Percentiles rank a stretch among this genome's conserved stretches.
These are phyloP conservation scores for Penicillium sp. DNA, from an alignment of 2,329 filamentous ascomycete genomes.

Conservation along the genomic window DNA sequence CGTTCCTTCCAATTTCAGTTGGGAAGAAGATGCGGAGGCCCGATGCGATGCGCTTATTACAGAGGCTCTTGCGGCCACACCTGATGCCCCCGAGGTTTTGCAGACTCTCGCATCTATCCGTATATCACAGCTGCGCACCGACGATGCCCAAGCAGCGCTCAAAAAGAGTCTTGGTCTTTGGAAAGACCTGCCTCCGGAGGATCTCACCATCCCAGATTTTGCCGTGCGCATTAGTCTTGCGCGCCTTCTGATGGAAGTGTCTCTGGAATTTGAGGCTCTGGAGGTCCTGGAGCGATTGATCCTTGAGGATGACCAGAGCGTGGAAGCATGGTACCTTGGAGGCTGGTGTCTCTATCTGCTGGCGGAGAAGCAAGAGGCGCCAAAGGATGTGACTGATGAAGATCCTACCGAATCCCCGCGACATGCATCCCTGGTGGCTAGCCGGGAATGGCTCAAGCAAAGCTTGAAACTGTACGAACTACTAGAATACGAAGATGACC, in stretches of 20 bases:
- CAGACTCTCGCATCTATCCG: constrained; percentile 93
- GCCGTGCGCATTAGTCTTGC: constrained; percentile 81
- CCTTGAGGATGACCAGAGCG: constrained; percentile 87
- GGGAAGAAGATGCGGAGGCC: constrained; percentile 86
- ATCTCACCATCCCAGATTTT: constrained; percentile 80
- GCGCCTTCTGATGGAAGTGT: constrained; percentile 85
- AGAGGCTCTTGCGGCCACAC: constrained; percentile 84
- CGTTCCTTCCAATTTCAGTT: constrained; percentile 42
- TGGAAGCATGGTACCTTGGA: constrained; percentile 96
- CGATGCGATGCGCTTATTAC: constrained; percentile 87
- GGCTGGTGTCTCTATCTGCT: constrained; percentile 88
- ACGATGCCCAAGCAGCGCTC: constrained; percentile 81
- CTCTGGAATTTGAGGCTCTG: constrained; percentile 82
- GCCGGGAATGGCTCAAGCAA: constrained; percentile 80
- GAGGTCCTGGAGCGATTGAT: constrained; percentile 83
- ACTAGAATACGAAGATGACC: constrained; percentile 72
- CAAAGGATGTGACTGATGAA: constrained; percentile 38
- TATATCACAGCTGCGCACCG: constrained; percentile 79
- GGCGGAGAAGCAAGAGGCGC: constrained; percentile 48
- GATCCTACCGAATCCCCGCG: constrained; percentile 55
- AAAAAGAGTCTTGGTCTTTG: constrained; percentile 79
- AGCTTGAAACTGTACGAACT: constrained; percentile 77
- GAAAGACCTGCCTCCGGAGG: constrained; percentile 74
- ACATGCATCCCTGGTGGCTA: constrained; percentile 70
- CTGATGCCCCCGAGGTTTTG: constrained; percentile 82